These are phyloP conservation scores for Suillus luteus DNA, from an alignment of 768 basidiomycete species.

Conservation along the genomic window DNA sequence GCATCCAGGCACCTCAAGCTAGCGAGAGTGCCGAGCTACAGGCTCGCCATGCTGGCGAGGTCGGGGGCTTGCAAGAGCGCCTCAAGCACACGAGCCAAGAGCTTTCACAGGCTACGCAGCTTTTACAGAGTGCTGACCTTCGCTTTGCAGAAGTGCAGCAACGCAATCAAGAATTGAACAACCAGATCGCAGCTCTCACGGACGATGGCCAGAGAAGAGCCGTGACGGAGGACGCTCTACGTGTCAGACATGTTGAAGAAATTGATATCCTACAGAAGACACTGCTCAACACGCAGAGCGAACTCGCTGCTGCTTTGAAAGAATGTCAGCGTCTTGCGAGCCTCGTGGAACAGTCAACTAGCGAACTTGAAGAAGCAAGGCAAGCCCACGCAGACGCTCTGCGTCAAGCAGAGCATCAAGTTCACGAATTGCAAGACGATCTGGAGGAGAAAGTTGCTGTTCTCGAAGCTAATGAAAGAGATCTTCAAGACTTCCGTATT, in stretches of 20 bases:
- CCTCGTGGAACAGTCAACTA: conserved; percentile 25
- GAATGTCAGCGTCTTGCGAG: conserved; percentile 29
- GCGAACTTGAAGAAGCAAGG: conserved; percentile 27
- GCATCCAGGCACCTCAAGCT: conserved; percentile 4
- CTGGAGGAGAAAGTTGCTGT: conserved; percentile 18
- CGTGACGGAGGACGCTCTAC: conserved; percentile 7
- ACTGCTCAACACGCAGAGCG: conserved; percentile 27
- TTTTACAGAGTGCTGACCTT: conserved; percentile 36
- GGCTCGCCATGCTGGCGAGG: conserved; percentile 38
- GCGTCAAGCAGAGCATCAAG: conserved; percentile 23
- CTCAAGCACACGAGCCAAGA: conserved; percentile 38
- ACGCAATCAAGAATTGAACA: conserved; percentile 30
- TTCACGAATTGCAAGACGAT: conserved; percentile 32
- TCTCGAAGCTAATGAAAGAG: conserved; percentile 38
- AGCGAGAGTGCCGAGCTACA: conserved; percentile 10
- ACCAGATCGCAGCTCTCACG: conserved; percentile 25
- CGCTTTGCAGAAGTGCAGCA: conserved; percentile 37
- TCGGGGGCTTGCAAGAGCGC: conserved; percentile 38
- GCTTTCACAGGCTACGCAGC: conserved; percentile 37
- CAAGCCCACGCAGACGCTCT: conserved; percentile 36
- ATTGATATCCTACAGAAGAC: conserved; percentile 25
- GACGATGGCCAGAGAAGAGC: conserved; percentile 20
- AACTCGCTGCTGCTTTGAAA: conserved; percentile 24
- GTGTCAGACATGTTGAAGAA: conserved; percentile 19
- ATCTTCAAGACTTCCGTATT: conserved; percentile 38